These are phyloP conservation scores for Lasiodiplodia gonubiensis DNA, from an alignment of 2,329 filamentous ascomycete genomes.

Conservation along the genomic window DNA sequence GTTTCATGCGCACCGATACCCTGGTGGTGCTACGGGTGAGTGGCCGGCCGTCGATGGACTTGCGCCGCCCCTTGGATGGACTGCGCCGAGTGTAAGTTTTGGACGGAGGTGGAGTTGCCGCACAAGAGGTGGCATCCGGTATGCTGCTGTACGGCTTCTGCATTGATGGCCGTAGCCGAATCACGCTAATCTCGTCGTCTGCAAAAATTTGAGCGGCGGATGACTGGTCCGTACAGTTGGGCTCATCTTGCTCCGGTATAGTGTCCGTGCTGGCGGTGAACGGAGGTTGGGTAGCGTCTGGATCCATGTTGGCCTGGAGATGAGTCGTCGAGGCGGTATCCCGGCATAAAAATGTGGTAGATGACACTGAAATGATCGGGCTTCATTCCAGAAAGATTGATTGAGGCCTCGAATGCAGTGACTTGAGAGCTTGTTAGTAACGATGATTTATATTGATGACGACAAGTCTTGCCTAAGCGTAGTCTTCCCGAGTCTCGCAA, in stretches of 20 bases:
- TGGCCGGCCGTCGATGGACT: constrained; percentile 15
- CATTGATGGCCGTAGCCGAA: neutral
- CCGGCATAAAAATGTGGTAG: neutral
- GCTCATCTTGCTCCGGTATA: neutral
- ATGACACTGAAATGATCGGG: neutral
- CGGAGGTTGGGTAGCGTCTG: neutral
- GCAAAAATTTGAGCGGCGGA: neutral
- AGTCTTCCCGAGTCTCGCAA: too few species aligned
- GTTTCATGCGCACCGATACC: constrained; percentile 18
- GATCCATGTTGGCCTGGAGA: neutral
- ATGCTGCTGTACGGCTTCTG: neutral
- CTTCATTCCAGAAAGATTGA: too few species aligned
- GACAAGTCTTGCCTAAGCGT: too few species aligned
- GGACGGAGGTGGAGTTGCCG: neutral
- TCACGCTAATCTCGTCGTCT: neutral
- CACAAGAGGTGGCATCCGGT: neutral
- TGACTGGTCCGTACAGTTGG: neutral
- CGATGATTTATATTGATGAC: too few species aligned
- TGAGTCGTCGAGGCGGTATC: neutral
- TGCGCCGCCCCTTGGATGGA: constrained; percentile 14
- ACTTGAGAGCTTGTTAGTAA: too few species aligned
- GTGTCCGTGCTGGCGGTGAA: neutral
- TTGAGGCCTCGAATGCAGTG: too few species aligned
- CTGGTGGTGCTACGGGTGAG: constrained; percentile 5
- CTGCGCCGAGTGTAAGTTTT: neutral